phyloP scores from a whole-genome alignment of 2,329 filamentous ascomycete species.

The Magnaporthiopsis rhizophila region DNA sequence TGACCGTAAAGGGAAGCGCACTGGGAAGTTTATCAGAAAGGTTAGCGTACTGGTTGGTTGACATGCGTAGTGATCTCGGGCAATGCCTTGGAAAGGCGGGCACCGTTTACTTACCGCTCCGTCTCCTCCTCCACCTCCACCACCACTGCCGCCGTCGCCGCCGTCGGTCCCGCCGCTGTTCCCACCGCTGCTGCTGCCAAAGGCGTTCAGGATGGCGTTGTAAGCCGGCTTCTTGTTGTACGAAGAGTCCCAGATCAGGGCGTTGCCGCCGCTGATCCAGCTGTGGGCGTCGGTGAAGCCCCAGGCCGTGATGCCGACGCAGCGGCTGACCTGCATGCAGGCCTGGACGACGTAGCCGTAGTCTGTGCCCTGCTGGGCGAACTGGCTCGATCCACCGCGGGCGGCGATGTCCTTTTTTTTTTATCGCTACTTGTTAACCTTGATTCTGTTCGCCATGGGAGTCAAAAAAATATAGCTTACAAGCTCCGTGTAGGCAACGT shows the following conservation, averaged over 20 bases:
- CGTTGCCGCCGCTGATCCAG: slow-evolving; percentile 18
- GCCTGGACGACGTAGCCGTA: slow-evolving; percentile 24
- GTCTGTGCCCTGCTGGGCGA: slow-evolving; percentile 15
- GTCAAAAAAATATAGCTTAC: neutral
- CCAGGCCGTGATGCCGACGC: slow-evolving; percentile 25
- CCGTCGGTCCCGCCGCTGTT: neutral
- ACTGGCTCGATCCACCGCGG: neutral
- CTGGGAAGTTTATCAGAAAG: neutral
- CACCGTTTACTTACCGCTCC: neutral
- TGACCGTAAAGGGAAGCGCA: neutral
- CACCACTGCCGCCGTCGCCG: too few species aligned
- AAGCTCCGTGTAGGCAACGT: slow-evolving; percentile 44
- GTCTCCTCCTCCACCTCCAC: too few species aligned
- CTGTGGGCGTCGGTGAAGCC: slow-evolving; percentile 27
- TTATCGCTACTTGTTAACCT: neutral
- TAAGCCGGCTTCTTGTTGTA: slow-evolving; percentile 12
- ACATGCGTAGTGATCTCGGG: too few species aligned
- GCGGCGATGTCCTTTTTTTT: neutral
- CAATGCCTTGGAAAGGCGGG: neutral
- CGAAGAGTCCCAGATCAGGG: slow-evolving; percentile 11
- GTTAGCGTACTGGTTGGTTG: neutral
- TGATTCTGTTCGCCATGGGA: too few species aligned
- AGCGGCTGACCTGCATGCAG: slow-evolving; percentile 18
- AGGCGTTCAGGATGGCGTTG: slow-evolving; percentile 10
- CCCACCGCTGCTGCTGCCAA: neutral